These are phyloP conservation scores for Ephemerocybe angulata DNA, from an alignment of 768 basidiomycete species.

Conservation along the genomic window DNA sequence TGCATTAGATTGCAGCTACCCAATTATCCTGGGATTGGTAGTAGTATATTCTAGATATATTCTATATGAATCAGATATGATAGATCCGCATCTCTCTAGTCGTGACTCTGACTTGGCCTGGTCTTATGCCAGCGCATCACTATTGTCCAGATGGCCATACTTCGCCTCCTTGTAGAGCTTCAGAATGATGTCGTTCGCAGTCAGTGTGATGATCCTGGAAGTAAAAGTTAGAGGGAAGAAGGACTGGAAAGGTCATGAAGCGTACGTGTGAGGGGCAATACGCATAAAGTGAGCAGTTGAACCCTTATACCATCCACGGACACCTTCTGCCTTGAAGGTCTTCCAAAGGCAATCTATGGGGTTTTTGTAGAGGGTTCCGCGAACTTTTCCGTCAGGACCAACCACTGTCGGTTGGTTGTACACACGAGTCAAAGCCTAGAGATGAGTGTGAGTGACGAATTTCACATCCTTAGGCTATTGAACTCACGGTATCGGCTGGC, in stretches of 20 bases:
- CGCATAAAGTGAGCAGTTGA: constrained; percentile 92
- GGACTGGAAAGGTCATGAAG: background rate
- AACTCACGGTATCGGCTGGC: constrained; percentile 79
- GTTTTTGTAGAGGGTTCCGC: constrained; percentile 81
- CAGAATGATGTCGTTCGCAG: constrained; percentile 78
- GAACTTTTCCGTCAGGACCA: constrained; percentile 64
- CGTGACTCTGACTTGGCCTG: too few relatives aligned
- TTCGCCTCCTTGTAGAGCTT: constrained; percentile 55
- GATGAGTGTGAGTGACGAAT: constrained; percentile 9
- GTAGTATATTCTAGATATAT: too few relatives aligned
- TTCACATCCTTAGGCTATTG: background rate
- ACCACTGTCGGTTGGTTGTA: constrained; percentile 89
- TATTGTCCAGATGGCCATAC: constrained; percentile 14
- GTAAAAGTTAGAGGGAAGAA: background rate
- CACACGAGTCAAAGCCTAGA: constrained; percentile 83
- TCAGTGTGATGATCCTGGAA: constrained; percentile 86
- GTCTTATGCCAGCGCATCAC: too few relatives aligned
- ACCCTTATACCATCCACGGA: constrained; percentile 96
- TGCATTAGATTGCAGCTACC: too few relatives aligned
- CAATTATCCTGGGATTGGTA: too few relatives aligned
- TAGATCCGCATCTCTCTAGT: too few relatives aligned
- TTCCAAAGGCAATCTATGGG: constrained; percentile 98
- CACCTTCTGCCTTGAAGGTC: constrained; percentile 85
- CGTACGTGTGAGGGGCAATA: constrained; percentile 89
- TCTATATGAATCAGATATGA: too few relatives aligned